Base-by-base conservation (phyloP, 495 filamentous ascomycete species). In the Penicillium malachiteum region DNA sequence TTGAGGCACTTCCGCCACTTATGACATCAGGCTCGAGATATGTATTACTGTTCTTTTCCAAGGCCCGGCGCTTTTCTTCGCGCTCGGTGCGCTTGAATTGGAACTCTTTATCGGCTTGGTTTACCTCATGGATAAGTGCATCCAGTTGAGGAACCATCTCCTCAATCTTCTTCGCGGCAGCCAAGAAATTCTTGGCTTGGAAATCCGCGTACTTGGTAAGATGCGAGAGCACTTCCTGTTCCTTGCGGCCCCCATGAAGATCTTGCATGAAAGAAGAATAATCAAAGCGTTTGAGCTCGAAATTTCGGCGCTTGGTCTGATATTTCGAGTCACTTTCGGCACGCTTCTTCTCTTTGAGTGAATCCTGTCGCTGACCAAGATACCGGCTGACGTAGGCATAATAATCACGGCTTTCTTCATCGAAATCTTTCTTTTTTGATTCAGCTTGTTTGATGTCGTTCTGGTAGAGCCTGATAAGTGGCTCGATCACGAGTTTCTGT, bases 231-330 rank as follows among this genome's bases (percentile, higher is more conserved):
- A 99, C 88, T 67, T 97, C 94, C 67, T 97, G 94, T 60, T 99
- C 95, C 65, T 97, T 97, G 55, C 94, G 89, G 31, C 94, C 94
- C 21, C 94, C 94, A 62, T 97, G 94, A 10, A 99, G 79, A 75
- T 99, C 94, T 56, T 97, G 92, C 91, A 99, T 96, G 68, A 97
- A 99, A 10, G 91, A 96, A 14, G 92, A 97, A 70, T 99, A 99
- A 72, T 99, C 94, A 56, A 99, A 99, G 9, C 95, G 87, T 73
- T 91, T 97, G 38, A 99, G 77, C 72, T 99, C 94, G 60, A 97
- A 99, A 56, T 90, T 96, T 37, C 88, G 87, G 48, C 93, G 85
- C 67, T 96, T 97, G 2, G 81, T 84, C 69, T 99, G 93, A 68
- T 99, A 99, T 62, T 99, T 99, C 17, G 87, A 86, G 64, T 99